Evolutionary conservation across 108 stramenopile species (phyloP).

Genomic region (Epipyxis sp.): DNA sequence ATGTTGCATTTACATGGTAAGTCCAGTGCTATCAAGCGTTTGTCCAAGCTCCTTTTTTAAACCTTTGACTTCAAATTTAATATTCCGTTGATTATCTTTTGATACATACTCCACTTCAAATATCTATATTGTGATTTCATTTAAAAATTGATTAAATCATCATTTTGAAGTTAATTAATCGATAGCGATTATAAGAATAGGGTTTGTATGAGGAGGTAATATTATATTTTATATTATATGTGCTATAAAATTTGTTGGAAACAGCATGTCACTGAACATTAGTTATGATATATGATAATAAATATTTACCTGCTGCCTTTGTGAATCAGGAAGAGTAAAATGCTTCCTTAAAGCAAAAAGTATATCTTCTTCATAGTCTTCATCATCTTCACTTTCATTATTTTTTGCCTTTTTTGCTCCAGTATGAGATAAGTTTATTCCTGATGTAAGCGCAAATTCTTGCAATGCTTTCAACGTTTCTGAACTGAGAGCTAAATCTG

Average conservation of each 20-base stretch:
- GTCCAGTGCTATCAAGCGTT: neutral
- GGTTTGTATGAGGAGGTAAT: too few species aligned
- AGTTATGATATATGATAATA: neutral
- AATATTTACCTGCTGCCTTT: neutral
- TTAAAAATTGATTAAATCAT: too few species aligned
- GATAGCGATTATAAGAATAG: too few species aligned
- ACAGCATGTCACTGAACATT: too few species aligned
- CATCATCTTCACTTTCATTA: neutral
- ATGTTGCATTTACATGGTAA: conserved; percentile 19
- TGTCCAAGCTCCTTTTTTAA: conserved; percentile 1
- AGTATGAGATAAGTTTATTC: neutral
- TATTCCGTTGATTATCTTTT: neutral
- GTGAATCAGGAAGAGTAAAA: neutral
- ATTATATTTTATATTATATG: too few species aligned
- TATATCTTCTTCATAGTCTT: neutral
- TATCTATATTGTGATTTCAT: too few species aligned
- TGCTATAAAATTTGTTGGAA: too few species aligned
- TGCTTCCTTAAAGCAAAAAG: neutral
- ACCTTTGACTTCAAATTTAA: neutral
- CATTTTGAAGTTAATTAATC: too few species aligned
- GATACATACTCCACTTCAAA: neutral
- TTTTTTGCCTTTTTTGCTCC: neutral
- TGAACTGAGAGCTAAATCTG: too few species aligned
- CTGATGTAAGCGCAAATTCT: conserved; percentile 1
- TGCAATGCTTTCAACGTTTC: neutral